A percentile compares a stretch with the other conserved stretches of the same genome.
phyloP scores from a whole-genome alignment of 108 stramenopile species.

The Mayamaea pseudoterrestris region DNA sequence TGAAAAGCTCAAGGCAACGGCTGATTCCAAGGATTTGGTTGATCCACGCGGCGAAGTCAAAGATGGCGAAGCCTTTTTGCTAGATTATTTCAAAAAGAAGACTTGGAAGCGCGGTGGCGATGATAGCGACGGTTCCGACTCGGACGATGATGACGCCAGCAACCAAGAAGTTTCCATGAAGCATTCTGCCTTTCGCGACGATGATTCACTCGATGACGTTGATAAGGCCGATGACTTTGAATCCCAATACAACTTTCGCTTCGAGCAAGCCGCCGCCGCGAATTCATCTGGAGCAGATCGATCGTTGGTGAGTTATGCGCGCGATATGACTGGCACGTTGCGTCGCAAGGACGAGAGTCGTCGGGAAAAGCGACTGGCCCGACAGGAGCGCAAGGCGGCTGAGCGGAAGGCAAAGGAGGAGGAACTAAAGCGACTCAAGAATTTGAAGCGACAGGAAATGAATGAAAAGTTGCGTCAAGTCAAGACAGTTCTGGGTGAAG shows the following conservation, averaged over 20 bases:
- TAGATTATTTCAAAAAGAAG: conserved; percentile 72
- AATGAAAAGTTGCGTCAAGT: conserved; percentile 69
- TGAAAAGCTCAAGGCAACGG: conserved; percentile 27
- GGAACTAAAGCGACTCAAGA: conserved; percentile 88
- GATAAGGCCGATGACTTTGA: conserved; percentile 95
- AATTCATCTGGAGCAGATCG: conserved; percentile 41
- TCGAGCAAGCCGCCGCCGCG: conserved; percentile 83
- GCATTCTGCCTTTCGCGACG: conserved; percentile 24
- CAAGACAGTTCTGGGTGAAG: conserved; percentile 58
- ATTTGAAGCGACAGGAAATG: conserved; percentile 89
- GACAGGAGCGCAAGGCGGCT: conserved; percentile 88
- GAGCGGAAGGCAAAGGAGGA: conserved; percentile 92
- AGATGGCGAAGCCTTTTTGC: conserved; percentile 77
- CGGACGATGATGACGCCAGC: conserved; percentile 8
- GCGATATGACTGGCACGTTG: conserved; percentile 53
- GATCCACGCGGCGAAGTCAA: conserved; percentile 86
- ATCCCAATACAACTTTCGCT: conserved; percentile 97
- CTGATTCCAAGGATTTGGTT: conserved; percentile 10
- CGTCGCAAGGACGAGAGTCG: conserved; percentile 90
- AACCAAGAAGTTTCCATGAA: conserved; percentile 9
- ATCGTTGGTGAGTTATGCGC: conserved; percentile 70
- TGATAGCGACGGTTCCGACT: conserved; percentile 14
- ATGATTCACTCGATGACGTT: conserved; percentile 74
- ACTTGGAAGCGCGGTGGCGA: conserved; percentile 55
- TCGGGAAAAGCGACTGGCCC: conserved; percentile 69